Base-by-base conservation (phyloP, 2,329 filamentous ascomycete species). In the Corynespora cassiicola region DNA sequence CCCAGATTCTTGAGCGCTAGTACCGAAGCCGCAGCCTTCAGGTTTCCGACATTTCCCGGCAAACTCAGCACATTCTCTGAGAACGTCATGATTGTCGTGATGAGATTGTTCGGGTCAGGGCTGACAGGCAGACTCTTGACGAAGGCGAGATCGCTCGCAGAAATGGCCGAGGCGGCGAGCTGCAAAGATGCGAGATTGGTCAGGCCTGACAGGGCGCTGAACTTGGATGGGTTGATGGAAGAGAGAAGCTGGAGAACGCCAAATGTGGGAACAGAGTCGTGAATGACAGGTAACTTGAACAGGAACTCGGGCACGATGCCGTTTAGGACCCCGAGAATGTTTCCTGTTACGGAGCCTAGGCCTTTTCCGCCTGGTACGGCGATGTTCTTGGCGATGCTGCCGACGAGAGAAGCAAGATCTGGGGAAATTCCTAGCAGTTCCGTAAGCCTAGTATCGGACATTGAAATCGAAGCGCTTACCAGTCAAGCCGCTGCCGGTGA, bases 261-360 rank as follows among this genome's bases (percentile, higher is more conserved):
- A 25, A 55, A 46, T n/a, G 43, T 47, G 11, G 51, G 31, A 16
- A 47, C 46, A 1, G 39, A 30, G 36, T 52, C 46, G 9, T 45
- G 49, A 4, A 55, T 46, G 7, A 50, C 46, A 27, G 51, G 51
- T 2, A 52, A 46, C 36, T 52, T 28, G 46, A 52, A 55, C 31
- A 52, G 27, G 44, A 52, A 55, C 32, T 41, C 36, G 27, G 49
- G 48, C 11, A 50, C 46, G 6, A 47, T 29, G 31, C 36, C 35
- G 31, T 44, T 42, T 31, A 54, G 45, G 23, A 45, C 24, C 10
- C 16, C 14, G 24, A 49, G 38, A 29, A 54, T 52, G 31, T 30
- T 36, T 9, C 16, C 21, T 15, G 48, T 52, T 9, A 50, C 21
- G 28, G 26, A 18, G 16, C 50, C 45, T 14, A 54, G 30, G 14